Percentiles rank a stretch among this genome's conserved stretches.
These are phyloP conservation scores for Herpetomonas samuelpessoai DNA, from an alignment of 208 protist species.

Conservation along the genomic window DNA sequence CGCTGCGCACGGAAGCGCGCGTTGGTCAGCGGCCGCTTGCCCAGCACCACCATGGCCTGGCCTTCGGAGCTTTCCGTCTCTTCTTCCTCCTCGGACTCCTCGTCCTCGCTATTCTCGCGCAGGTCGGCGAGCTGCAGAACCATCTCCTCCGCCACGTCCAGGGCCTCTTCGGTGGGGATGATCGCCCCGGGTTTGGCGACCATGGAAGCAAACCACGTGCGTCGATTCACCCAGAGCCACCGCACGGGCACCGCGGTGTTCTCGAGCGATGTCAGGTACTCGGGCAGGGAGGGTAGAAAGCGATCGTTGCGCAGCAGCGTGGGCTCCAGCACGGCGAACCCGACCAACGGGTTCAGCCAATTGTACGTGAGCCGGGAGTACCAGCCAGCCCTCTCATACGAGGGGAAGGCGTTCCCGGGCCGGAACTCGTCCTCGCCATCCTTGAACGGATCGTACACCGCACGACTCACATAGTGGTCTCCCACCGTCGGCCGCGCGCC, in stretches of 20 bases:
- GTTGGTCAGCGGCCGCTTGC: constrained; percentile 34
- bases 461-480: constrained; percentile 26
- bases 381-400: constrained; percentile 36
- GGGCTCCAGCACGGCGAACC: constrained; percentile 46
- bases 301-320: constrained; percentile 58
- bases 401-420: constrained; percentile 62
- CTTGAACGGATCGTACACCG: constrained; percentile 37
- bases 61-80: constrained; percentile 50
- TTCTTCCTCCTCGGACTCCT: constrained; percentile 18
- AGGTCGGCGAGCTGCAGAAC: constrained; percentile 18
- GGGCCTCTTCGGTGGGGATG: constrained; percentile 42
- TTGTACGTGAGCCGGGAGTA: constrained; percentile 40
- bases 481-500: constrained; percentile 2
- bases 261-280: constrained; percentile 38
- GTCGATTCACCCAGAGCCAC: constrained; percentile 56
- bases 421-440: constrained; percentile 57
- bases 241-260: constrained; percentile 44
- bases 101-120: constrained; percentile 12
- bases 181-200: constrained; percentile 34
- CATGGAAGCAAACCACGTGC: constrained; percentile 32
- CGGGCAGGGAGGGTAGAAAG: constrained; percentile 58
- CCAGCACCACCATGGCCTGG: constrained; percentile 45
- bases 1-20: constrained; percentile 42
- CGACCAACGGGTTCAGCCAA: constrained; percentile 67
- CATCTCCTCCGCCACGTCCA: constrained; percentile 36